phyloP scores from a whole-genome alignment of 1,284 basidiomycete species.

The Athelia psychrophila region DNA sequence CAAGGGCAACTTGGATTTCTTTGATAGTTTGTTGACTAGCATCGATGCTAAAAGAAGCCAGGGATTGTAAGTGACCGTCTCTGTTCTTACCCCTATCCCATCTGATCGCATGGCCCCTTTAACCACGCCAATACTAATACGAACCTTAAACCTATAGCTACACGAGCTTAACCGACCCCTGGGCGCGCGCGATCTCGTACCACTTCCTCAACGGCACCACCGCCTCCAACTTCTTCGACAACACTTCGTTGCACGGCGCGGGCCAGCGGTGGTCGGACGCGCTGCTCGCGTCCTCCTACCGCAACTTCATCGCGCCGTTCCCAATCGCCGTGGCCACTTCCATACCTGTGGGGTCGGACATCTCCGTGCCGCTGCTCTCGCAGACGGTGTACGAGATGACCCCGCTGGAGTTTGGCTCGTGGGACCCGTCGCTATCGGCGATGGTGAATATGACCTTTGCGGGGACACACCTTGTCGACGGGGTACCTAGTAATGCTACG shows the following conservation, averaged over 20 bases:
- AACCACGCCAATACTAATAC: no score
- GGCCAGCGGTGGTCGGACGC: constrained; percentile 65
- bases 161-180: constrained; percentile 60
- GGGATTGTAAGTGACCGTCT: constrained; percentile 44
- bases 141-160: constrained; percentile 46
- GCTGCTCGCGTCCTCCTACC: constrained; percentile 43
- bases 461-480: constrained; percentile 56
- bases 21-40: constrained; percentile 56
- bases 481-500: constrained; percentile 44
- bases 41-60: constrained; percentile 51
- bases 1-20: constrained; percentile 51
- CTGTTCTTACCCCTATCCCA: constrained; percentile 2
- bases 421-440: constrained; percentile 59
- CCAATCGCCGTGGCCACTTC: constrained; percentile 58
- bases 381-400: constrained; percentile 65
- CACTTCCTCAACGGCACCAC: constrained; percentile 66
- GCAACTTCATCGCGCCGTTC: constrained; percentile 46
- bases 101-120: background rate
- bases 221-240: constrained; percentile 54
- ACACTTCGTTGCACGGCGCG: constrained; percentile 56
- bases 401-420: constrained; percentile 66
- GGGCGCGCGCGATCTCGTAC: constrained; percentile 62
- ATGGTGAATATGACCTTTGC: constrained; percentile 57
- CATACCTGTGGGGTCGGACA: constrained; percentile 42
- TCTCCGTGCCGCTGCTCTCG: constrained; percentile 39